phyloP scores from a whole-genome alignment of 2,329 filamentous ascomycete genomes.

The Phyllosticta paracitricarpa region DNA sequence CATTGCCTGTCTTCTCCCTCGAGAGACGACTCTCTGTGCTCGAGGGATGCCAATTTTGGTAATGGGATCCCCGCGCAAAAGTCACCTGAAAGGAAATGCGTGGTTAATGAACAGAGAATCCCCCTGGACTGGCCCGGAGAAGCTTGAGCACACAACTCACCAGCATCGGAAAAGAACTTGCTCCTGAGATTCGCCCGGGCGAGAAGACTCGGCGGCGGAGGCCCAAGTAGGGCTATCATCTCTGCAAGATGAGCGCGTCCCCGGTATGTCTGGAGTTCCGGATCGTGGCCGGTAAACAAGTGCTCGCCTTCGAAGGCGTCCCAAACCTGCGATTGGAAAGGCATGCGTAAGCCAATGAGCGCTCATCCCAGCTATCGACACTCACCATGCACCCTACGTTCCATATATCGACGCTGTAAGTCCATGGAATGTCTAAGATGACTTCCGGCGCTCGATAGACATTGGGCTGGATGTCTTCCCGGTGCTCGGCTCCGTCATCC shows the following conservation, averaged over 20 bases:
- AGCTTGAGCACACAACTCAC: slow-evolving; percentile 9
- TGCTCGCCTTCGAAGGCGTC: slow-evolving; percentile 26
- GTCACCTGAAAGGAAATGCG: background rate
- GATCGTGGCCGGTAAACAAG: slow-evolving; percentile 20
- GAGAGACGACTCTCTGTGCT: slow-evolving; percentile 15
- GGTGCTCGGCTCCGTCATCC: slow-evolving; percentile 16
- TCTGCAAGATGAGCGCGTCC: slow-evolving; percentile 21
- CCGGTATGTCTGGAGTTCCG: slow-evolving; percentile 17
- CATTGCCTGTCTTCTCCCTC: slow-evolving; percentile 16
- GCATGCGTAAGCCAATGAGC: background rate
- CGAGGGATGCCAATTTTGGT: slow-evolving; percentile 9
- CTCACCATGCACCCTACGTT: slow-evolving; percentile 28
- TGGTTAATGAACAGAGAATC: background rate
- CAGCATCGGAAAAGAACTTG: slow-evolving; percentile 15
- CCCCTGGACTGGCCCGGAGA: background rate
- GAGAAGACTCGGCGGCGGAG: slow-evolving; percentile 15
- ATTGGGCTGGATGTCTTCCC: slow-evolving; percentile 24
- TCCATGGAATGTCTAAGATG: slow-evolving; percentile 27
- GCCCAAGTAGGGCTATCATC: slow-evolving; percentile 16
- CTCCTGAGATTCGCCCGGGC: slow-evolving; percentile 9
- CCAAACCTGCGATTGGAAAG: slow-evolving; percentile 21
- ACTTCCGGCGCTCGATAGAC: slow-evolving; percentile 30
- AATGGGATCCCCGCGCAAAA: slow-evolving; percentile 11
- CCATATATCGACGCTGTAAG: slow-evolving; percentile 30
- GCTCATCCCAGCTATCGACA: background rate